Percentiles rank a stretch among this genome's conserved stretches.
Conservation (phyloP, 106 monocot species). For the Dioscorea zingiberensis region DNA sequence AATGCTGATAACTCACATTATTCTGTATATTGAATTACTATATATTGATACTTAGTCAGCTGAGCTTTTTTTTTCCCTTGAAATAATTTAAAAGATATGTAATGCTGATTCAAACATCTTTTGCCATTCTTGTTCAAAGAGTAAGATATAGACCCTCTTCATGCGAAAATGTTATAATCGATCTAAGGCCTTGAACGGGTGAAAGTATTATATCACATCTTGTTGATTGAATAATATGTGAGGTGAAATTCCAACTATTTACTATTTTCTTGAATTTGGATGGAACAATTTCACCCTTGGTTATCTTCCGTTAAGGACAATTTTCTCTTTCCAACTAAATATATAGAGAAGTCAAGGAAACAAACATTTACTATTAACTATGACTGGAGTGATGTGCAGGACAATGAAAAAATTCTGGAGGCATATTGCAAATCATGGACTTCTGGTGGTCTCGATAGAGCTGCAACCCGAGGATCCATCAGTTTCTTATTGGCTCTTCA, state of each 20-base stretch:
- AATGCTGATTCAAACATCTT: too few relatives aligned
- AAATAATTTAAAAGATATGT: too few relatives aligned
- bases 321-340: too few relatives aligned
- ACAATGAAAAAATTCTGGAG: conserved; percentile 75
- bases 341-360: too few relatives aligned
- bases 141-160: too few relatives aligned
- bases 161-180: not conserved
- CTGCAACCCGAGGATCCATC: conserved; percentile 48
- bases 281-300: too few relatives aligned
- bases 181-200: not conserved
- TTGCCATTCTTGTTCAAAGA: too few relatives aligned
- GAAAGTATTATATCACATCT: not conserved
- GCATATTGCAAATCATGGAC: conserved; percentile 81
- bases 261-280: not conserved
- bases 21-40: not conserved
- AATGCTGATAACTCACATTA: not conserved
- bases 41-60: too few relatives aligned
- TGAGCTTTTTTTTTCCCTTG: too few relatives aligned
- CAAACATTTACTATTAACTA: too few relatives aligned
- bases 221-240: too few relatives aligned
- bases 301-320: too few relatives aligned
- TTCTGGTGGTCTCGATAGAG: conserved; percentile 71
- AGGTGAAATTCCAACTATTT: not conserved
- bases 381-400: conserved; percentile 23
- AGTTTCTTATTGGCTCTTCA: conserved; percentile 62